Conservation (phyloP, 805 yeast genomes). For the Saccharomycopsis microspora region DNA sequence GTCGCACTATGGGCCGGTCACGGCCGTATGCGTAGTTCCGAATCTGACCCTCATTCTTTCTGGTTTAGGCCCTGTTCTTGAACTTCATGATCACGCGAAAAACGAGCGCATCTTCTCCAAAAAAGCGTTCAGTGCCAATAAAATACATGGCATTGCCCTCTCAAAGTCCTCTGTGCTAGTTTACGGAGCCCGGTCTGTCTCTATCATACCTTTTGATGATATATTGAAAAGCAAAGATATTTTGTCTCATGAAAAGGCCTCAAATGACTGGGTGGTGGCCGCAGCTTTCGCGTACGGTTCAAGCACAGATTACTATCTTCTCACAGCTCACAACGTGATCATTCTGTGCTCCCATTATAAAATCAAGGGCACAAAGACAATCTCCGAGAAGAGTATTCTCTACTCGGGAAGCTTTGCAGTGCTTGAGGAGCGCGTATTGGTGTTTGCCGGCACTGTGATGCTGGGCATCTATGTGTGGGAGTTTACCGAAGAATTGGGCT, state of each 20-base stretch:
- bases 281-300: conserved; percentile 33
- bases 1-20: conserved; percentile 12
- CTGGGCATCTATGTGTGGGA: conserved; percentile 81
- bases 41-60: conserved; percentile 3
- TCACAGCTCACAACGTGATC: conserved; percentile 75
- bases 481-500: conserved; percentile 21
- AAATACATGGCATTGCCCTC: conserved; percentile 66
- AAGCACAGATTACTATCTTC: conserved; percentile 30
- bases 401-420: conserved; percentile 74
- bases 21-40: conserved; percentile 9
- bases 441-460: conserved; percentile 92
- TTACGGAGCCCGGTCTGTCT: conserved; percentile 68
- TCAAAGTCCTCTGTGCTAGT: conserved; percentile 27
- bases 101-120: conserved; percentile 1
- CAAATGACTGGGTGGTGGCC: conserved; percentile 74
- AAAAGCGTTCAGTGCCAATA: conserved; percentile 48
- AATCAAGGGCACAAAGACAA: conserved; percentile 28
- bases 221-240: conserved; percentile 18
- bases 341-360: conserved; percentile 23
- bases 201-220: conserved; percentile 27
- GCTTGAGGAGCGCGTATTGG: conserved; percentile 29
- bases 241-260: conserved; percentile 30
- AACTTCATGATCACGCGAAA: too few relatives aligned
- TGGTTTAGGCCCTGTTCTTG: conserved; percentile 8
- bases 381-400: conserved; percentile 62